Evolutionary conservation across 2,329 filamentous ascomycete species (phyloP), one percentile per base, ranked within the genome.

Genomic region (Achaetomium macrosporum): DNA sequence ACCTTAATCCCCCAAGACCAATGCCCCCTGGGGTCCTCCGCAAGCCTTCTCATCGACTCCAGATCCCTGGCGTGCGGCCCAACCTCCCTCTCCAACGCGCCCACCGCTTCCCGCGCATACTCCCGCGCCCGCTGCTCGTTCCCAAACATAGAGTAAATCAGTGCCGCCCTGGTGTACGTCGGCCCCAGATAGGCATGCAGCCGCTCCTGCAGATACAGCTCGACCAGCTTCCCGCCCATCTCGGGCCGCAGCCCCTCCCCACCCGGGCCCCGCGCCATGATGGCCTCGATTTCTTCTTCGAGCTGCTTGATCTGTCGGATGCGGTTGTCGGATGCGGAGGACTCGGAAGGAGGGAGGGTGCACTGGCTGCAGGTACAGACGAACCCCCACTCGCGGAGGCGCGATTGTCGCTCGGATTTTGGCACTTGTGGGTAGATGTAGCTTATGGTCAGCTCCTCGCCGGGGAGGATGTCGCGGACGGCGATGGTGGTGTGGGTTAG

Each of bases 121-220:
- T 60, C 58, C 2, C 48, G 57, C 1, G 69, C 65, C 51, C 61
- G 60, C 33, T 61, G 61, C 53, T 66, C 66, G 30, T 66, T 62
- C 12, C 66, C 69, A 52, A 71, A 68, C 47, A 71, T 62, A 11
- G 67, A 66, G 36, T 63, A 69, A 42, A 71, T 69, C n/a, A 73
- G 60, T 16, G 71, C 71, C 1, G 70, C 70, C 1, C 66, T 61
- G 2, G 67, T 69, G 50, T 69, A 68, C 4, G 66, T 67, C n/a
- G 61, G 62, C 1, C 64, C 68, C 6, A 71, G 54, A 33, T 69
- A 66, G 12, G 63, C 61, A 17, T 67, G 52, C 10, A 73, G 58
- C 5, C 61, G 46, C 51, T 72, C 70, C 10, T 61, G 57, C 25
- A 63, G 59, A 54, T 71, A 69, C 30, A 72, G 59, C 9, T 51